These are phyloP conservation scores for Arthrobotrys entomopaga DNA, from an alignment of 2,329 filamentous ascomycete genomes.

Conservation along the genomic window DNA sequence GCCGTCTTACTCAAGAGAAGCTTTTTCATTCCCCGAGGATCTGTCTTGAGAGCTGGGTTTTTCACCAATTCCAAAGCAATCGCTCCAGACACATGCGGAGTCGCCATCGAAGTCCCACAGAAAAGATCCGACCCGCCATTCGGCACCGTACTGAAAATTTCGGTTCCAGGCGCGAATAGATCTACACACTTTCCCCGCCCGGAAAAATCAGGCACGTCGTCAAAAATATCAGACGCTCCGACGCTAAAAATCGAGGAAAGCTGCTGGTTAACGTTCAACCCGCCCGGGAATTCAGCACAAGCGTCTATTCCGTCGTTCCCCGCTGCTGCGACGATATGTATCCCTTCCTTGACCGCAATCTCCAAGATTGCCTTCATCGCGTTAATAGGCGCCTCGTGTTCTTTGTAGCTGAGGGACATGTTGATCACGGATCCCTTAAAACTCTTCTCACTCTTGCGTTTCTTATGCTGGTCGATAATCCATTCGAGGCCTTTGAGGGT, in stretches of 20 bases:
- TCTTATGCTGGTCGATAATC: conserved; percentile 61
- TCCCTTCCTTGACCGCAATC: conserved; percentile 62
- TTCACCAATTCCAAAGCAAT: conserved; percentile 57
- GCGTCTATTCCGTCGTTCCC: conserved; percentile 61
- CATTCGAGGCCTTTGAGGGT: not conserved
- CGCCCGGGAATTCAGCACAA: conserved; percentile 60
- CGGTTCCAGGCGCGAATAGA: conserved; percentile 68
- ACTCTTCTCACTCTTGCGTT: conserved; percentile 62
- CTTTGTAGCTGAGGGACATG: conserved; percentile 67
- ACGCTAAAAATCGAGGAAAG: conserved; percentile 62
- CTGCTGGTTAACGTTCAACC: conserved; percentile 61
- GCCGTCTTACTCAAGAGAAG: conserved; percentile 13
- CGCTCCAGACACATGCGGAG: conserved; percentile 61
- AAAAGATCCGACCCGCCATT: conserved; percentile 2
- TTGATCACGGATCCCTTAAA: conserved; percentile 64
- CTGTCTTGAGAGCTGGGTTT: conserved; percentile 45
- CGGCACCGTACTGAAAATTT: conserved; percentile 53
- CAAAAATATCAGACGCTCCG: conserved; percentile 61
- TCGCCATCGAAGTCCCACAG: conserved; percentile 66
- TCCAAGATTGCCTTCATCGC: conserved; percentile 65
- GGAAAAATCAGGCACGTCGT: conserved; percentile 62
- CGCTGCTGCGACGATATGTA: conserved; percentile 63
- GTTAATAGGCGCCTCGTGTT: conserved; percentile 58
- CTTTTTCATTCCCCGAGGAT: conserved; percentile 56
- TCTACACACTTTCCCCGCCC: conserved; percentile 67